Evolutionary conservation across 2,329 filamentous ascomycete genomes (phyloP), one percentile per base, ranked within the genome.

Genomic region (Ceratocystis colombiana): DNA sequence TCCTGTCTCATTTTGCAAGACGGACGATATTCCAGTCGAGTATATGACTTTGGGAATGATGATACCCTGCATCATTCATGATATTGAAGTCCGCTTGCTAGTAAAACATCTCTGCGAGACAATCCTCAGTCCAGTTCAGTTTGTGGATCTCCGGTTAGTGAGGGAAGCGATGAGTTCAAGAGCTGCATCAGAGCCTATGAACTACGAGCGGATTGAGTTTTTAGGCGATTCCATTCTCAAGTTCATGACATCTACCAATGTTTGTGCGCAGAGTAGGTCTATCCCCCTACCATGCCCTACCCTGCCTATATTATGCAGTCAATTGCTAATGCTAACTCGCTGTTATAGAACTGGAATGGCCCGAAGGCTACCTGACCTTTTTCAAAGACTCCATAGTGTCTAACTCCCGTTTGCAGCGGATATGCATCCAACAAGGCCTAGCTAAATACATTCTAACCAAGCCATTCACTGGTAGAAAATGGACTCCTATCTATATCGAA

Each of bases 141-240:
- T 93, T 45, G 73, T 74, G 0, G 74, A 88, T 69, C 69, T 83
- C 2, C 74, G 76, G 0, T 76, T 88, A 44, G 72, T 95, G 0
- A 73, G 85, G 1, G 85, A 84, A 8, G 90, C 92, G 0, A 86
- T 95, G 62, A 88, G 82, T 63, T 79, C 89, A 0, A 83, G 86
- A 0, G 79, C 79, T 1, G 84, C 89, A 0, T 72, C 74, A 1
- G 84, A 86, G 61, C 73, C 76, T 1, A 80, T 79, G 0, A 82
- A 96, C 69, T 96, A 96, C 72, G 88, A 97, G 71, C 80, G 88
- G 2, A 77, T 96, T 0, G 94, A 97, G 73, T 95, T 95, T 70
- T 77, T 96, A 0, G 94, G 94, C 0, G 93, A 97, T 71, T 85
- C 85, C 0, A 79, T 96, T 1, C 79, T 97, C 46, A 97, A 97